Evolutionary conservation across 2,329 filamentous ascomycete species (phyloP).

Genomic region (Neofusicoccum parvum): DNA sequence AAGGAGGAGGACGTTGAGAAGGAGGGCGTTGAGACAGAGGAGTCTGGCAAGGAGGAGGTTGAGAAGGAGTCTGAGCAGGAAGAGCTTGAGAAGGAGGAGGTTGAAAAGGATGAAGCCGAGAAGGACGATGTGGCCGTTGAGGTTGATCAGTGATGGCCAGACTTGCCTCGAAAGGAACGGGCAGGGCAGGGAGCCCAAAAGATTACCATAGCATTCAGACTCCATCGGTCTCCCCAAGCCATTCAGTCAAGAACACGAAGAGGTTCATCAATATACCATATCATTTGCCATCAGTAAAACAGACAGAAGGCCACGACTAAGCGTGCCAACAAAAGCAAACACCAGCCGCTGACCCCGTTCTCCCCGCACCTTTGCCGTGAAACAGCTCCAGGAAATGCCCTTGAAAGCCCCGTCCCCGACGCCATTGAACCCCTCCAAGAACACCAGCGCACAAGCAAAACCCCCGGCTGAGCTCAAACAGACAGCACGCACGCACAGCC

Average conservation of each 20-base stretch:
- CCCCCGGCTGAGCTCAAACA: neutral
- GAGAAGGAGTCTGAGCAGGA: neutral
- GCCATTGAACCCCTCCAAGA: neutral
- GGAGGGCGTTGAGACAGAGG: neutral
- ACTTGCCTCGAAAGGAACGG: too few relatives aligned
- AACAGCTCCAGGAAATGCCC: too few relatives aligned
- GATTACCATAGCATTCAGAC: too few relatives aligned
- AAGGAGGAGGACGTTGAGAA: too few relatives aligned
- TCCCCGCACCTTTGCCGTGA: too few relatives aligned
- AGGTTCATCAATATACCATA: neutral
- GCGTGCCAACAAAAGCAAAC: too few relatives aligned
- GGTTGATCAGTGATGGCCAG: neutral
- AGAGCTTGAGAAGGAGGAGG: neutral
- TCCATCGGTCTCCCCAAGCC: too few relatives aligned
- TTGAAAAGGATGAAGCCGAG: neutral
- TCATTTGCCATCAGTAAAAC: neutral
- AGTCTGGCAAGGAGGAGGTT: neutral
- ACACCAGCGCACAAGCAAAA: neutral
- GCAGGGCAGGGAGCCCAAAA: too few relatives aligned
- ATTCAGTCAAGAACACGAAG: too few relatives aligned
- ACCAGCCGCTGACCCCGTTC: too few relatives aligned
- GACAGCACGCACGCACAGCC: neutral
- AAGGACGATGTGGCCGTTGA: neutral
- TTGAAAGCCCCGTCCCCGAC: neutral
- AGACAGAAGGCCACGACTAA: too few relatives aligned